Base-by-base conservation (phyloP, 192 early-diverging fungal genomes). In the Gigaspora rosea region DNA sequence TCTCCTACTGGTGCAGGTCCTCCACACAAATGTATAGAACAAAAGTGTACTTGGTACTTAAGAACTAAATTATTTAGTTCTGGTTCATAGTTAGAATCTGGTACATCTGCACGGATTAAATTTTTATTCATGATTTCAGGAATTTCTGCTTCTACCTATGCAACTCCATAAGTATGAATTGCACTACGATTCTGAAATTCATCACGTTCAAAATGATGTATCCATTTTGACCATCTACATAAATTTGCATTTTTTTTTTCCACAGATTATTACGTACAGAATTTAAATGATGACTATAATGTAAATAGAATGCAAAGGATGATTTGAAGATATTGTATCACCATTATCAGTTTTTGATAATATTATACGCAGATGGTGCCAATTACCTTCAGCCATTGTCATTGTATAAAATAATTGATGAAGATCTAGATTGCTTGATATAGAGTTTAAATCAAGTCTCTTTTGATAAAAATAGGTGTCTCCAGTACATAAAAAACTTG, bases 101-200 rank as follows among this genome's bases (percentile, higher is more conserved):
- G 2, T 7, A 69, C 12, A 69, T 47, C 49, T 15, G 47, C 49
- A 22, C 46, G 4, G 48, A 69, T 69, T 11, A 20, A 16, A 69
- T 69, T 27, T 27, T 27, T 69, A 32, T 20, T 13, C 11, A 51
- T 69, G 33, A 69, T 22, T 69, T 69, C 67, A 48, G 41, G 0
- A 16, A 69, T 49, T 69, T 16, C 18, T 22, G 16, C 22, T 11
- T 41, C 12, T 2, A 33, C 18, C 16, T 15, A 69, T 18, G 49
- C 20, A 50, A 69, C 11, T 22, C 41, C 22, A 69, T 69, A 47
- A 22, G 27, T 50, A 49, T 69, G 67, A 69, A 49, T 51, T 48
- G 67, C 12, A 48, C 67, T 47, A 69, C 18, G 46, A n/a, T 69
- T 69, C 48, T 69, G 67, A 69, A 69, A 69, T 27, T 69, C 67